A percentile compares a stretch with the other conserved stretches of the same genome.
Conservation (phyloP, 495 filamentous ascomycete species). For the Lindgomyces ingoldianus region DNA sequence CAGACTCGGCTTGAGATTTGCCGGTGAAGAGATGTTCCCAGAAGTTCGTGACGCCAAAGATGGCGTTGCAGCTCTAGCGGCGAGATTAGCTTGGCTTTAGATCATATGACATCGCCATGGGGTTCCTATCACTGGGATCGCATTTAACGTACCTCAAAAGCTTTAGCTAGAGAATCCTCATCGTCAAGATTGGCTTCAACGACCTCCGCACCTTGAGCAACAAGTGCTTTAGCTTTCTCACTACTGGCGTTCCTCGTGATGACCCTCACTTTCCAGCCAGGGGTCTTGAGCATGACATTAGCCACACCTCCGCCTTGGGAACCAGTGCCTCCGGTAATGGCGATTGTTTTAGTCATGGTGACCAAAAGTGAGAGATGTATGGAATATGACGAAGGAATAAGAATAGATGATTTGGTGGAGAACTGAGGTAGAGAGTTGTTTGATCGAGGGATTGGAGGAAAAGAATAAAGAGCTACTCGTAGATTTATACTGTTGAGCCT, state of each 20-base stretch:
- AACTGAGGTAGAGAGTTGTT: too few relatives aligned
- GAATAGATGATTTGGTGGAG: too few relatives aligned
- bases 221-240: conserved; percentile 30
- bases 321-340: neutral
- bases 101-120: too few relatives aligned
- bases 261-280: conserved; percentile 29
- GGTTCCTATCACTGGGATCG: too few relatives aligned
- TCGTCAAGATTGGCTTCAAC: conserved; percentile 31
- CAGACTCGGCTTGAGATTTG: conserved; percentile 16
- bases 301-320: conserved; percentile 19
- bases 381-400: too few relatives aligned
- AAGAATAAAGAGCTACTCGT: too few relatives aligned
- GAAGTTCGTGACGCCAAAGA: conserved; percentile 38
- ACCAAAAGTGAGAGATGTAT: neutral
- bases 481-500: too few relatives aligned
- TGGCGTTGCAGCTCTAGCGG: conserved; percentile 20
- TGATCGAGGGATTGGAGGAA: too few relatives aligned
- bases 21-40: conserved; percentile 29
- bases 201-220: conserved; percentile 29
- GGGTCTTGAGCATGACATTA: conserved; percentile 13
- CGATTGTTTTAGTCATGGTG: neutral
- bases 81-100: too few relatives aligned
- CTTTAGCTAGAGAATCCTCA: conserved; percentile 22
- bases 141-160: conserved; percentile 35
- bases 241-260: conserved; percentile 30